Base-by-base conservation (phyloP, 2,329 filamentous ascomycete genomes). In the Alternaria viburni region DNA sequence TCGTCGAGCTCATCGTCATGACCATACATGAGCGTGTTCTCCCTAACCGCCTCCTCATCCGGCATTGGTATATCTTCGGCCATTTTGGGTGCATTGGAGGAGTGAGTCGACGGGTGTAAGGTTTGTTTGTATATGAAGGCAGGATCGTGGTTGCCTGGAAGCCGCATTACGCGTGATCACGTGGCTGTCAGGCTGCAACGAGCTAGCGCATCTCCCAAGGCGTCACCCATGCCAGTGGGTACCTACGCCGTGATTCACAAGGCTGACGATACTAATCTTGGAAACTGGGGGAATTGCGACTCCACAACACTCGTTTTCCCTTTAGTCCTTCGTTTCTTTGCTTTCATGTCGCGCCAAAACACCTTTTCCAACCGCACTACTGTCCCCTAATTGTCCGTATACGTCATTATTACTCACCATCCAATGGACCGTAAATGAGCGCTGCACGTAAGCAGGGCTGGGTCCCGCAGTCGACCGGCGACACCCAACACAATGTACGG, bases 11-110 rank as follows among this genome's bases (percentile, higher is more conserved):
- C 79, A 17, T 75, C 65, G 17, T 81, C 81, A 60, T 83, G 80
- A 44, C 81, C 79, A 64, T 86, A 86, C 79, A 85, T 84, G 66
- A 81, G 80, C 30, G 79, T 75, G 52, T 85, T 83, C 65, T 87
- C 85, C 26, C 79, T 77, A 13, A 74, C 73, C 4, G 82, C 83
- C 36, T 82, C 81, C 3, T 72, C 74, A 66, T 83, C 81, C 49
- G 72, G 76, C 79, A 83, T 82, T 5, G 59, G 59, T 8, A 62
- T 73, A 26, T 79, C 72, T 30, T 72, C 64, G 6, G 66, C 66
- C 77, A 80, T 80, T 26, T 25, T 70, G 63, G 55, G 59, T 60
- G 51, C 66, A 70, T 71, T 59, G 64, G 63, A 36, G 47, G 47
- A 32, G 43, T 11, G 44, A 21, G 23, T 21, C 5, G 12, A 25